phyloP scores from a whole-genome alignment of 2,329 filamentous ascomycete genomes.

The Phialophora expanda region DNA sequence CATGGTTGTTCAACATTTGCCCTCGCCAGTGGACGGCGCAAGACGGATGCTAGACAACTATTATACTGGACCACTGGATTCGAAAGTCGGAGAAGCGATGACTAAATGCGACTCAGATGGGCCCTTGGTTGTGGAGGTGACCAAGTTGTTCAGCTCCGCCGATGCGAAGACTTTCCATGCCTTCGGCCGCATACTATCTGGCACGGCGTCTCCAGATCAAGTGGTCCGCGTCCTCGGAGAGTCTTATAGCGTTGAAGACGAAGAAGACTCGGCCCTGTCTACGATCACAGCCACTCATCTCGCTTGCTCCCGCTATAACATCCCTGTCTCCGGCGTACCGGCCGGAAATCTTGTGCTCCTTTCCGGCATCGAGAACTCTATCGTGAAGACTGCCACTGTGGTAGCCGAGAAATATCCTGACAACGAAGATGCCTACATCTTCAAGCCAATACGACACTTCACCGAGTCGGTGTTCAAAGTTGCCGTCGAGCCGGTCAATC shows the following conservation, averaged over 20 bases:
- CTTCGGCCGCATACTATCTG: slow-evolving; percentile 90
- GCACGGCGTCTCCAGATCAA: slow-evolving; percentile 79
- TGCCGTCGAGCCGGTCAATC: slow-evolving; percentile 96
- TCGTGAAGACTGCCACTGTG: slow-evolving; percentile 94
- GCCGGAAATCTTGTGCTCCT: slow-evolving; percentile 94
- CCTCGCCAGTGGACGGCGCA: slow-evolving; percentile 80
- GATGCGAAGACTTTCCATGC: slow-evolving; percentile 92
- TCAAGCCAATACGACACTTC: slow-evolving; percentile 89
- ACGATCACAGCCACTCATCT: slow-evolving; percentile 88
- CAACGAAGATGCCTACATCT: slow-evolving; percentile 92
- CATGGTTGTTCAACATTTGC: slow-evolving; percentile 89
- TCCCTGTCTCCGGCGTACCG: slow-evolving; percentile 87
- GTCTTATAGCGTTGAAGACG: slow-evolving; percentile 93
- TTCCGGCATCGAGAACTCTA: slow-evolving; percentile 92
- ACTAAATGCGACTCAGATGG: slow-evolving; percentile 83
- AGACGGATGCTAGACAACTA: slow-evolving; percentile 78
- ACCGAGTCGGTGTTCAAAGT: slow-evolving; percentile 98
- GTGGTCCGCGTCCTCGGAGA: slow-evolving; percentile 92
- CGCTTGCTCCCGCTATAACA: slow-evolving; percentile 88
- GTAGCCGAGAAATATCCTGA: slow-evolving; percentile 80
- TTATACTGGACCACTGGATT: slow-evolving; percentile 89
- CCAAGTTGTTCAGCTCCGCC: slow-evolving; percentile 87
- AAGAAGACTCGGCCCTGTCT: slow-evolving; percentile 93
- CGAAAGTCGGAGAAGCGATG: slow-evolving; percentile 80
- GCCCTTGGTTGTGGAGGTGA: slow-evolving; percentile 86